A percentile compares a stretch with the other conserved stretches of the same genome.
These are phyloP conservation scores for Oryza brachyantha DNA, from an alignment of 176 grass and related monocot genomes.

Conservation along the genomic window DNA sequence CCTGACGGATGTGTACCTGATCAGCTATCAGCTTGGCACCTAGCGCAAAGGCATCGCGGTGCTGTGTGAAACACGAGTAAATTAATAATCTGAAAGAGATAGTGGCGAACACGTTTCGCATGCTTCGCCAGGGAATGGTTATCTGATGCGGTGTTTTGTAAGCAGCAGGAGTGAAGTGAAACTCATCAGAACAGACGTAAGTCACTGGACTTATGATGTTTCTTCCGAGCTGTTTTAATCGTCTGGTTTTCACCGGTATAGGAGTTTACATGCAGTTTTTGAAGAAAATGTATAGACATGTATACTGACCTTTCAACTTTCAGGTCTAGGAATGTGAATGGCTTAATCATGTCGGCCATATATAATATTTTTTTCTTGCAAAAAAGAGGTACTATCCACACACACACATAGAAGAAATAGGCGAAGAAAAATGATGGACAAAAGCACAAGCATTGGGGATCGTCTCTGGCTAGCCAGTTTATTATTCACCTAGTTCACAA, in stretches of 20 bases:
- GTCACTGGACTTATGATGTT: not conserved
- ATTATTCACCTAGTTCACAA: conserved; percentile 2
- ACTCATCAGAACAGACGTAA: not conserved
- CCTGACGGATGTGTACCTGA: not conserved
- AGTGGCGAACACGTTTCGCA: not conserved
- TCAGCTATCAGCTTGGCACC: not conserved
- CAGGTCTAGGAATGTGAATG: conserved; percentile 13
- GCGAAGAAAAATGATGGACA: not conserved
- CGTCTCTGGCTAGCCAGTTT: not conserved
- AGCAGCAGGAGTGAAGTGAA: not conserved
- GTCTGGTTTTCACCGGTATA: not conserved
- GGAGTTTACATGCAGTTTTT: not conserved
- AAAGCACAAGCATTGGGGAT: conserved; percentile 2
- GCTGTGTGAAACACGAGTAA: not conserved
- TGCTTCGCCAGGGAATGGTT: not conserved
- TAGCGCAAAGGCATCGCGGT: not conserved
- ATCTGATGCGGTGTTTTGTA: not conserved
- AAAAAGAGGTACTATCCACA: not conserved
- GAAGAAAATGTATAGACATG: not conserved
- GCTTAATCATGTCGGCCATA: conserved; percentile 20
- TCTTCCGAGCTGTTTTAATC: not conserved
- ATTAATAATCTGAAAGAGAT: not conserved
- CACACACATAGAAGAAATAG: not conserved
- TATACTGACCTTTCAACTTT: not conserved
- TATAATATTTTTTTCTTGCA: not conserved